Percentiles rank a stretch among this genome's conserved stretches.
These are phyloP conservation scores for Plasmodium sp. DNA, from an alignment of 169 alveolate species.

Conservation along the genomic window DNA sequence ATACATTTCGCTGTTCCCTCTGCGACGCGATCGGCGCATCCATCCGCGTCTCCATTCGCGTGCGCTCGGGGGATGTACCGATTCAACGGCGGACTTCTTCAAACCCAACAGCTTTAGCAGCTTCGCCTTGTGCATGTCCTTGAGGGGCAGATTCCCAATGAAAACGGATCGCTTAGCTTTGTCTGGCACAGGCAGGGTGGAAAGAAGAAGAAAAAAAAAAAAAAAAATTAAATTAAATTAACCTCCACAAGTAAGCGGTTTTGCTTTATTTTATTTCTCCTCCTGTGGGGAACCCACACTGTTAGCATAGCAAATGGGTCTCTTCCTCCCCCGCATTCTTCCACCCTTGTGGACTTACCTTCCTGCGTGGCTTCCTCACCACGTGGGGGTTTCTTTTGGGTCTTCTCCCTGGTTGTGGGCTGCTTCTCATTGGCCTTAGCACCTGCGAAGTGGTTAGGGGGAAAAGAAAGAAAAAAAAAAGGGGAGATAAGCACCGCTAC, in stretches of 20 bases:
- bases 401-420: background rate
- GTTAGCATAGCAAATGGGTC: background rate
- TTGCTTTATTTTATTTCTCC: background rate
- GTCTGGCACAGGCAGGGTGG: background rate
- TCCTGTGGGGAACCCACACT: background rate
- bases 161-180: constrained; percentile 38
- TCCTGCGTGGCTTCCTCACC: background rate
- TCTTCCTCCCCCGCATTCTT: background rate
- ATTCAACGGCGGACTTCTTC: constrained; percentile 23
- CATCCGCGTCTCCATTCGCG: background rate
- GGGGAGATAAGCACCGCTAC: background rate
- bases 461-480: no score
- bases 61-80: constrained; percentile 6
- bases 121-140: background rate
- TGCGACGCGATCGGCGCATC: background rate
- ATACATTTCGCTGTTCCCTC: background rate
- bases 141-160: constrained; percentile 41
- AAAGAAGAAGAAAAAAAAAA: background rate
- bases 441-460: background rate
- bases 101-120: constrained; percentile 8
- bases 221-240: background rate
- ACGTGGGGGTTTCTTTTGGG: background rate
- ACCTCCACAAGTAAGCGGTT: background rate
- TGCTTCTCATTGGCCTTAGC: background rate
- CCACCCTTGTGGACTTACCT: background rate